Evolutionary conservation across 345 rosid genomes (phyloP).

Genomic region (rapeseed (Brassica napus)): Da-Ae NC_063438.1:26731501-26732000

Average conservation of each 20-base stretch:
- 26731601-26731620: conserved; percentile 4
- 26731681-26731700: conserved; percentile 15
- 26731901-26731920: too few relatives aligned
- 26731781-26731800: neutral
- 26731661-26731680: neutral
- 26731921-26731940: conserved; percentile 68
- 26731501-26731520: conserved; percentile 41
- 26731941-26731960: conserved; percentile 94
- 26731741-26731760: conserved; percentile 43
- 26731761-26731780: conserved; percentile 48
- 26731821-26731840: conserved; percentile 27
- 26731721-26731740: conserved; percentile 44
- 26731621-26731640: conserved; percentile 15
- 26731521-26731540: neutral
- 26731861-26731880: too few relatives aligned
- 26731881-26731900: too few relatives aligned
- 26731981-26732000: conserved; percentile 96
- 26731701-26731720: conserved; percentile 43
- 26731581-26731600: conserved; percentile 19
- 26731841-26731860: conserved; percentile 17
- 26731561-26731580: conserved; percentile 42
- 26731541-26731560: conserved; percentile 2
- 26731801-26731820: neutral
- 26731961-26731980: conserved; percentile 76
- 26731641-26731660: too few relatives aligned